Evolutionary conservation across 768 basidiomycete species (phyloP), one percentile per base, ranked within the genome.

Genomic region (Pleurotus pulmonarius): DNA sequence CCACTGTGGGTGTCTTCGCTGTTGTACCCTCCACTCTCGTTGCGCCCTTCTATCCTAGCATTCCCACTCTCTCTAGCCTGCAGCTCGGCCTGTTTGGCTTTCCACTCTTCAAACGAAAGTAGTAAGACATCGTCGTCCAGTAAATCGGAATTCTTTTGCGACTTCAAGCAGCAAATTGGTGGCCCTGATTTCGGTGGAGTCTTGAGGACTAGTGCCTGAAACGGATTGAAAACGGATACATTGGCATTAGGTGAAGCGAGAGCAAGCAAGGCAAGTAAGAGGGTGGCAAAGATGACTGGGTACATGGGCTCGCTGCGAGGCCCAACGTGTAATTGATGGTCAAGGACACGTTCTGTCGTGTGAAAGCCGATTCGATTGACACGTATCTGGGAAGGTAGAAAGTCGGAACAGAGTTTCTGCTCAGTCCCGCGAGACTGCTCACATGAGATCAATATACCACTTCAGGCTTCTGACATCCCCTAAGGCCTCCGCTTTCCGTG

Each of bases 51-150:
- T 16, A 16, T 22, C 41, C 41, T 44, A 5, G 7, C 11, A 44
- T 16, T 9, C 3, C 34, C 51, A 5, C 38, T 39, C 41, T 38
- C 46, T n/a, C 69, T 65, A 11, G 64, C 67, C 59, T 81, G 75
- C 38, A 71, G 63, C 26, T 69, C 69, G 46, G 74, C 64, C 56
- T 86, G 87, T 61, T 82, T 89, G 29, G 82, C 82, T 64, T 92
- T 92, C 92, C 92, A 94, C 61, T 93, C 92, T 63, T 93, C 88
- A 64, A 94, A 94, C 0, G 90, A 89, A 18, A 92, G 79, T 2
- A 53, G 39, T 18, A 93, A 71, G 4, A 87, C 70, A 52, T 86
- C 83, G 60, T 86, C 84, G 49, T 85, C 85, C 4, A 78, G 70
- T 5, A 73, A 20, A 39, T 73, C 67, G 2, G 81, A 67, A 56